Evolutionary conservation across 345 rosid genomes (phyloP).

Genomic region (Populus nigra): DNA sequence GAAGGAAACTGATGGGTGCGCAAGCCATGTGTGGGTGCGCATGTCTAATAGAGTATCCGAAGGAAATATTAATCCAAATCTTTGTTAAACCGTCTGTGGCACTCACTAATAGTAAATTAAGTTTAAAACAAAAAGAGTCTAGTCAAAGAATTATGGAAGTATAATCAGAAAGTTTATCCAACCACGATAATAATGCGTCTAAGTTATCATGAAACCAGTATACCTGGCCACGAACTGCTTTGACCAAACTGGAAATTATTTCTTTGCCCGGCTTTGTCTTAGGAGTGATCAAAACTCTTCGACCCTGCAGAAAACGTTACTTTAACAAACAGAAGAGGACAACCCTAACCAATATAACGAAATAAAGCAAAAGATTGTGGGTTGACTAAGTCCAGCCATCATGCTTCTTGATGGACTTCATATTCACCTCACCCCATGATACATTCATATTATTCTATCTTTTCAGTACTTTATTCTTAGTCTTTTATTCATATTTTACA

Average conservation of each 20-base stretch:
- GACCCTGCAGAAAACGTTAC: conserved; percentile 35
- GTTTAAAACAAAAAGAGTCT: neutral
- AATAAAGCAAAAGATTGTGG: no score
- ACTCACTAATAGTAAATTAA: neutral
- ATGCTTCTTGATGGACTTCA: no score
- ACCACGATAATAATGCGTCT: no score
- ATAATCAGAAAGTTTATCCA: neutral
- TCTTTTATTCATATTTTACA: no score
- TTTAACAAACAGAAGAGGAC: no score
- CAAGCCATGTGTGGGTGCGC: neutral
- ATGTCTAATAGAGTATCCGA: neutral
- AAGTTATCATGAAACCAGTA: neutral
- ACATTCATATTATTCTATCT: no score
- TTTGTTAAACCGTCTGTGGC: neutral
- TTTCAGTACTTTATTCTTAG: no score
- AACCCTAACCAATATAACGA: no score
- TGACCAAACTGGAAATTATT: conserved; percentile 54
- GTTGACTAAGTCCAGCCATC: no score
- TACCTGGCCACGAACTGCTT: conserved; percentile 67
- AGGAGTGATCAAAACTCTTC: conserved; percentile 55
- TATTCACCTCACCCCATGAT: no score
- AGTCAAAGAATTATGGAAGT: neutral
- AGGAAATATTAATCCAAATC: neutral
- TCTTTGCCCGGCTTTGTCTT: conserved; percentile 50
- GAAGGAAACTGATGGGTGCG: neutral